phyloP scores from a whole-genome alignment of 2,329 filamentous ascomycete genomes.

The Podosphaera leucotricha region DNA sequence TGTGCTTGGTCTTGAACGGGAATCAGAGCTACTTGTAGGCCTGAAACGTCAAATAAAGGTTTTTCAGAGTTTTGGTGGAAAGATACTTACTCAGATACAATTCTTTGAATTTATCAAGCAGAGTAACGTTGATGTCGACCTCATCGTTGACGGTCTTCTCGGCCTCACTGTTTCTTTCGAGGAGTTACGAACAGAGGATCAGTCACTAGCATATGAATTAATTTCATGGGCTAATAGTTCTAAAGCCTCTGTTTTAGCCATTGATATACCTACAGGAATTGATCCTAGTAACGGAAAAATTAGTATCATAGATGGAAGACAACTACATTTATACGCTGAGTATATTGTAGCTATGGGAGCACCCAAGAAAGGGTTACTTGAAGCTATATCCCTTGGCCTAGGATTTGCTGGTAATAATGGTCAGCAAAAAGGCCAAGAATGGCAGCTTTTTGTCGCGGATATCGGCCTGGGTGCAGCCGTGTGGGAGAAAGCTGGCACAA shows the following conservation, averaged over 20 bases:
- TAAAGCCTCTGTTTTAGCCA: constrained; percentile 56
- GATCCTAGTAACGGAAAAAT: constrained; percentile 53
- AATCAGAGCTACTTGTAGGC: constrained; percentile 57
- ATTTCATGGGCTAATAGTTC: constrained; percentile 87
- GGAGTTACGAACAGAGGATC: constrained; percentile 60
- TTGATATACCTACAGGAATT: constrained; percentile 81
- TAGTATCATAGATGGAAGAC: constrained; percentile 45
- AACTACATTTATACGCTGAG: constrained; percentile 57
- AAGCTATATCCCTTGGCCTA: constrained; percentile 30
- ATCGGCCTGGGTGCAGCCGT: constrained; percentile 64
- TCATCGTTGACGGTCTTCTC: constrained; percentile 75
- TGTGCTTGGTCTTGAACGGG: constrained; percentile 63
- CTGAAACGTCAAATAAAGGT: constrained; percentile 63
- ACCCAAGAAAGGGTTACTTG: constrained; percentile 63
- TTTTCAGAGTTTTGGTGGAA: constrained; percentile 62
- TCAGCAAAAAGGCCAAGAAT: constrained; percentile 20
- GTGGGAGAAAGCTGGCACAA: constrained; percentile 65
- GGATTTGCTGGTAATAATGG: background rate
- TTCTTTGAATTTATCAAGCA: constrained; percentile 36
- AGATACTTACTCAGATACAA: constrained; percentile 36
- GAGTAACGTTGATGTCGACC: constrained; percentile 40
- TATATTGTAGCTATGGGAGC: constrained; percentile 71
- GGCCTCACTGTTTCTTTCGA: constrained; percentile 76
- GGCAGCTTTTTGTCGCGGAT: constrained; percentile 68
- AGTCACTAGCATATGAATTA: constrained; percentile 65